These are phyloP conservation scores for Colletotrichum neosansevieriae DNA, from an alignment of 2,329 filamentous ascomycete species.

Conservation along the genomic window DNA sequence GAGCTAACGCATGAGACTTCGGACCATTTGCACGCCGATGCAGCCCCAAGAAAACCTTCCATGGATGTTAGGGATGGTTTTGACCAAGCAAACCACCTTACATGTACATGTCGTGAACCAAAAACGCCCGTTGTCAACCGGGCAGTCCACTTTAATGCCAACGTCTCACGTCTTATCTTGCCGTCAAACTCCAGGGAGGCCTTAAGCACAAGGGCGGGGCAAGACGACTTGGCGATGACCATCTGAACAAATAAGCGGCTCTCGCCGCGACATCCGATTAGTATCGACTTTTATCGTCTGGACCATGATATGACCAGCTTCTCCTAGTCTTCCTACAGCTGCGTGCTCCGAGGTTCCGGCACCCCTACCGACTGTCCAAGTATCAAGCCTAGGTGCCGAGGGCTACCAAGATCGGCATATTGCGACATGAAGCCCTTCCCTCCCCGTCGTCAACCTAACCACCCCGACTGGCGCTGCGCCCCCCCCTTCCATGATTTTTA, in stretches of 20 bases:
- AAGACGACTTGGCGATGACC: not conserved
- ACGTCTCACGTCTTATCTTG: slow-evolving; percentile 15
- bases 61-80: not conserved
- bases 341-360: no score
- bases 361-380: no score
- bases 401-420: no score
- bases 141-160: not conserved
- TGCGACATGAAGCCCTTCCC: not conserved
- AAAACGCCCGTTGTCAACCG: not conserved
- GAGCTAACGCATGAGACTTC: not conserved
- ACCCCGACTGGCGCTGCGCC: no score
- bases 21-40: not conserved
- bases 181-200: not conserved
- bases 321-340: not conserved
- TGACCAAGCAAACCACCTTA: not conserved
- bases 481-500: not conserved
- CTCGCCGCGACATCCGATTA: slow-evolving; percentile 13
- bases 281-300: not conserved
- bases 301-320: not conserved
- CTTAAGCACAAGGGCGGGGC: not conserved
- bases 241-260: not conserved
- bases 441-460: not conserved
- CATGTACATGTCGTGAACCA: not conserved
- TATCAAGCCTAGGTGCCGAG: no score
- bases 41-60: not conserved